Conservation (phyloP, 2,329 filamentous ascomycete species). For the Xylaria sp. region DNA sequence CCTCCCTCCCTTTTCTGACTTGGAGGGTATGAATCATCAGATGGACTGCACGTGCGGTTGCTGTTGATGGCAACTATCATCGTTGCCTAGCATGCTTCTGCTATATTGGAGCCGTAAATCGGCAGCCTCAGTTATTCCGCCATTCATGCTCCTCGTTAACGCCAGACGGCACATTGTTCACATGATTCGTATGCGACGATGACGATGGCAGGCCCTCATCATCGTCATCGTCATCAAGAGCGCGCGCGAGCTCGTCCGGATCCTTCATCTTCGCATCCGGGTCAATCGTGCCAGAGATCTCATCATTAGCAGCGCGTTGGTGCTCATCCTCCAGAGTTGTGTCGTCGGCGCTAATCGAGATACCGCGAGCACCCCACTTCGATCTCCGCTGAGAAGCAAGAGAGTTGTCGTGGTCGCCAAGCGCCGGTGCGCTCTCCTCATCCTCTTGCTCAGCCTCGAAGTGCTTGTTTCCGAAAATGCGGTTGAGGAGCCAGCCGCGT, state of each 20-base stretch:
- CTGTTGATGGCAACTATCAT: too few species aligned
- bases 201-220: slow-evolving; percentile 30
- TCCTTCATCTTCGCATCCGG: slow-evolving; percentile 62
- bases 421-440: slow-evolving; percentile 52
- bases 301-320: slow-evolving; percentile 37
- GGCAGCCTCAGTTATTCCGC: slow-evolving; percentile 21
- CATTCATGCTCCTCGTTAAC: slow-evolving; percentile 31
- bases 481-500: slow-evolving; percentile 76
- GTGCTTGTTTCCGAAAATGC: slow-evolving; percentile 62
- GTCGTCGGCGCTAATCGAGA: slow-evolving; percentile 62
- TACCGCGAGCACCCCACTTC: slow-evolving; percentile 60
- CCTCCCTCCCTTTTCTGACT: too few species aligned
- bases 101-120: neutral
- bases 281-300: slow-evolving; percentile 43
- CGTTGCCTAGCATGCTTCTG: neutral
- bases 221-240: slow-evolving; percentile 55
- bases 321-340: slow-evolving; percentile 46
- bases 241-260: slow-evolving; percentile 58
- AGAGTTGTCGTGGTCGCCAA: slow-evolving; percentile 30
- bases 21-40: too few species aligned
- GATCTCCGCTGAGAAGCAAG: slow-evolving; percentile 36
- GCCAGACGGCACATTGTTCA: slow-evolving; percentile 18
- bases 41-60: too few species aligned
- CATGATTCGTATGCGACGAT: slow-evolving; percentile 16
- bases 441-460: slow-evolving; percentile 50